Evolutionary conservation across 345 rosid species (phyloP), one percentile per base, ranked within the genome.

Genomic region (Angophora floribunda): DNA sequence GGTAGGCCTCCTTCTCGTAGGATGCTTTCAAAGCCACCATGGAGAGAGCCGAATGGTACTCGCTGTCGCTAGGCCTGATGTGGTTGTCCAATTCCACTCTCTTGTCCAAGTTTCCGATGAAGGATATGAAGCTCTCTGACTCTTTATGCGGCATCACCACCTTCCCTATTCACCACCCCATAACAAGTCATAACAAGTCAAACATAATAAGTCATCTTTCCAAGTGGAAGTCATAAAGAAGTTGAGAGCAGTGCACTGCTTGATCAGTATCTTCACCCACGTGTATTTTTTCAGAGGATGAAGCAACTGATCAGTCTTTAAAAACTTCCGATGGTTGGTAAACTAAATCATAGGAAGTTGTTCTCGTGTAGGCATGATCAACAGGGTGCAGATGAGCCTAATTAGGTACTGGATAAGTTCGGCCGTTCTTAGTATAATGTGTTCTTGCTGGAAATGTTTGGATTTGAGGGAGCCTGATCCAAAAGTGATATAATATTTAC

Each of bases 21-120:
- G 94, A 90, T 55, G 93, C 89, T 90, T 96, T 97, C 16, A 95
- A 87, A 87, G 98, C 92, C 98, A 96, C 94, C 63, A 96, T 87
- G 32, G 96, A 90, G 10, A 97, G 93, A 47, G 92, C 92, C 21
- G 95, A 91, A 85, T 88, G 85, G 89, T 95, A 95, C 80, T 79
- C 89, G 44, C 90, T 88, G 85, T 94, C 94, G 51, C 92, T 94
- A 10, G 75, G 91, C 36, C 59, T 90, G 28, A 93, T 91, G 50
- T 88, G 91, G 30, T 52, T 63, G 88, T 95, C 97, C 88, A 96
- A 89, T 80, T 90, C 91, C 63, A 89, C 86, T 87, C 97, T 91
- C 86, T 26, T 59, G 88, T 96, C 97, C 61, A 87, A 59, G 88
- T 92, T 59, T 45, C 97, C 98, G 21, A 85, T 52, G 30, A 88